Conservation (phyloP, 352 stramenopile species). For the Blastocystis sp. region DNA sequence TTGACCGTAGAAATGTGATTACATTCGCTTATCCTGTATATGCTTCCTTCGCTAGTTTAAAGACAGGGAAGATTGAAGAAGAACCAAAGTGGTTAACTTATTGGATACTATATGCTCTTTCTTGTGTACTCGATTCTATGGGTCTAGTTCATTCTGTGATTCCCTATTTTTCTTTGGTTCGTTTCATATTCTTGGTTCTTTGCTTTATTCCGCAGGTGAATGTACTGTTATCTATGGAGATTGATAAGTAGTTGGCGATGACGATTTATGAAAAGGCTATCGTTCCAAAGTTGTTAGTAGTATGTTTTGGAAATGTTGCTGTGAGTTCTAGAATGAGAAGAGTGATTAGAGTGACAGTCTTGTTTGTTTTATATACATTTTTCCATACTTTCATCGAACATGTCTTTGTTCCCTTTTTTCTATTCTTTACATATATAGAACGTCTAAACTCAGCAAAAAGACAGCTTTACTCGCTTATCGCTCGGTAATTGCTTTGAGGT, state of each 20-base stretch:
- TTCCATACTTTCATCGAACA: not conserved
- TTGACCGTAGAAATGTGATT: conserved; percentile 68
- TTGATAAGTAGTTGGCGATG: not conserved
- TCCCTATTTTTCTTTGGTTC: conserved; percentile 7
- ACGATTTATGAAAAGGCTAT: conserved; percentile 11
- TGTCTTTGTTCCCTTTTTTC: not conserved
- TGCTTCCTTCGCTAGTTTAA: conserved; percentile 78
- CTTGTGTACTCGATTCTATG: conserved; percentile 25
- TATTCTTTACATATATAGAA: not conserved
- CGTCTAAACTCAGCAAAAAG: not conserved
- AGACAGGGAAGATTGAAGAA: conserved; percentile 69
- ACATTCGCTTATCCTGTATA: conserved; percentile 79
- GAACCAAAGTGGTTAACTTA: conserved; percentile 81
- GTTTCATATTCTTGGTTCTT: not conserved
- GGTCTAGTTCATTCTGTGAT: not conserved
- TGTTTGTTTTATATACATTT: not conserved
- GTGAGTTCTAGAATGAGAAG: conserved; percentile 38
- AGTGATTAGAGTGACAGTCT: not conserved
- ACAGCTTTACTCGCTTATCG: not conserved
- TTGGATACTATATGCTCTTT: conserved; percentile 65
- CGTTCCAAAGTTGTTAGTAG: not conserved
- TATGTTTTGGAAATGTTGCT: not conserved
- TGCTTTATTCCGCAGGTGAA: conserved; percentile 15
- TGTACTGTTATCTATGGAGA: not conserved
- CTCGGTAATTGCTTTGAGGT: conserved; percentile 29